Base-by-base conservation (phyloP, 1,284 basidiomycete species). In the Amylostereum areolatum region DNA sequence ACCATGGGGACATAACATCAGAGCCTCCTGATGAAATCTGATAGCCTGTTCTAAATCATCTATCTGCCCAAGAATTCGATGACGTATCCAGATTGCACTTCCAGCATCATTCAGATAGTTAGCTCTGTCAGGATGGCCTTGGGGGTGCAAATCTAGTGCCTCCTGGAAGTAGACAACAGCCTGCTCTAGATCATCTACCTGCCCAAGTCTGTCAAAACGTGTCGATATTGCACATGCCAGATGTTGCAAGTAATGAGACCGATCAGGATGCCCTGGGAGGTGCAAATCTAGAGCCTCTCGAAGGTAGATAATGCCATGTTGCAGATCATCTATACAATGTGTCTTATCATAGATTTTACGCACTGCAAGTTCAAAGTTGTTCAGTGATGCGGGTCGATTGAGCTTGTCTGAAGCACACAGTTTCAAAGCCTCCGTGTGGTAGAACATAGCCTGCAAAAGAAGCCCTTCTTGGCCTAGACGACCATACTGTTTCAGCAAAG, bases 21-120 rank as follows among this genome's bases (percentile, higher is more conserved):
- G 4, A 7, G 41, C 27, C 8, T 11, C 25, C 7, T 28, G n/a
- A 28, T 43, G 6, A 10, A n/a, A 12, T 18, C 10, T n/a, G 27
- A 43, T 43, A 28, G 41, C 18, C 5, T n/a, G 7, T 28, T 43
- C 41, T 8, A 43, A 28, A 29, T 43, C 41, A 6, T 29, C n/a
- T 12, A n/a, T 5, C 41, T 25, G 7, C 11, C 41, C 41, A 28
- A 43, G 10, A 28, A 5, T 5, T 8, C 30, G 8, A n/a, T 6
- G 30, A 28, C 41, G 41, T 34, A 60, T 52, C 43, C 58, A 56
- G 43, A 66, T 46, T 4, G 64, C 59, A 31, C 45, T 55, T 12
- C 63, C 66, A 32, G 67, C 49, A 41, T 57, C 56, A 47, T 55
- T 53, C 27, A 65, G 48, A 8, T 53, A 49, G 46, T 27, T 29